Percentiles rank a stretch among this genome's conserved stretches.
These are phyloP conservation scores for Boletus barrowsii DNA, from an alignment of 768 basidiomycete species.

Conservation along the genomic window DNA sequence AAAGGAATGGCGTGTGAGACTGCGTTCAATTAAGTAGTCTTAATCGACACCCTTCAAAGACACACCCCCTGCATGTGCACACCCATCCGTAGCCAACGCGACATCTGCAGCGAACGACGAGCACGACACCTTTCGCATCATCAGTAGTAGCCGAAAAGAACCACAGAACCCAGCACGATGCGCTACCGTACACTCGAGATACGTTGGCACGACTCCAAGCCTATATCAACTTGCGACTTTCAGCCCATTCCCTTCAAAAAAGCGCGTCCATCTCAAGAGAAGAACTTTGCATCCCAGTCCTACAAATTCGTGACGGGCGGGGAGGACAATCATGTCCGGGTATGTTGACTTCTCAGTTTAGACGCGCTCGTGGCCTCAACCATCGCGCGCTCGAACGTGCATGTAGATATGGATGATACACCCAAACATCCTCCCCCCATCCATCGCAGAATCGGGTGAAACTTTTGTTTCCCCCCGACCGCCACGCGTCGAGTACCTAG, in stretches of 20 bases:
- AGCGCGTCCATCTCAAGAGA: slow-evolving; percentile 61
- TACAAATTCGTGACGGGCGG: slow-evolving; percentile 94
- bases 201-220: slow-evolving; percentile 93
- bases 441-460: slow-evolving; percentile 41
- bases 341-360: slow-evolving; percentile 43
- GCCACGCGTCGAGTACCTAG: slow-evolving; percentile 94
- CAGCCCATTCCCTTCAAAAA: slow-evolving; percentile 82
- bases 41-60: slow-evolving; percentile 3
- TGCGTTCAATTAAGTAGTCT: slow-evolving; percentile 1
- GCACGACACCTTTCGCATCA: not conserved
- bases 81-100: slow-evolving; percentile 3
- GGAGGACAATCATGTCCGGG: slow-evolving; percentile 95
- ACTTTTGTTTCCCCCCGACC: slow-evolving; percentile 43
- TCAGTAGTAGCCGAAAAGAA: not conserved
- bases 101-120: slow-evolving; percentile 10
- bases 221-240: slow-evolving; percentile 96
- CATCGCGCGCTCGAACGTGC: slow-evolving; percentile 5
- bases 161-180: slow-evolving; percentile 43
- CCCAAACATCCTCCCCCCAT: slow-evolving; percentile 78
- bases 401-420: slow-evolving; percentile 89
- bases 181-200: slow-evolving; percentile 90
- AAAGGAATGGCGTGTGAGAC: slow-evolving; percentile 25
- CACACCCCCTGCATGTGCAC: not conserved
- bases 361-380: slow-evolving; percentile 12
- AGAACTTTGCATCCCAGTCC: slow-evolving; percentile 61